Conservation (phyloP, 2,329 filamentous ascomycete genomes). For the Verticillium tricorpus region DNA sequence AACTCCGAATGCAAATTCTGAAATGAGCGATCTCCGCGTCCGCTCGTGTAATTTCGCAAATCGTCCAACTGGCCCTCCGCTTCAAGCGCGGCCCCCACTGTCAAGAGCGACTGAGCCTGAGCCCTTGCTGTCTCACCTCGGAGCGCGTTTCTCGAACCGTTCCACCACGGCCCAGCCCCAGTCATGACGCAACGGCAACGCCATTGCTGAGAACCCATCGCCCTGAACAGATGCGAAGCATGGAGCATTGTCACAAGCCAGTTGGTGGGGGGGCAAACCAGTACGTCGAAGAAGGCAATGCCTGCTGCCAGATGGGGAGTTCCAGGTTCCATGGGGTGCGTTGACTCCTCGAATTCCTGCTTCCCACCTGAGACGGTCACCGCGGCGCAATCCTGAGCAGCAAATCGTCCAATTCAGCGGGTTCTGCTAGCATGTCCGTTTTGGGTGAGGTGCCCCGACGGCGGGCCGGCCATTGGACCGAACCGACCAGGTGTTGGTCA, state of each 20-base stretch:
- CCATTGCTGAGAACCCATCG: neutral
- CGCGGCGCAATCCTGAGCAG: neutral
- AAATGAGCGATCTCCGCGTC: neutral
- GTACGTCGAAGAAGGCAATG: neutral
- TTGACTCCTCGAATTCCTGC: neutral
- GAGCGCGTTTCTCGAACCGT: neutral
- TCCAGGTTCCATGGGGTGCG: neutral
- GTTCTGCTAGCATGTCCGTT: neutral
- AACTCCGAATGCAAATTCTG: neutral
- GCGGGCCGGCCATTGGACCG: neutral
- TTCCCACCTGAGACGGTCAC: neutral
- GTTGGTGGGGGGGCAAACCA: neutral
- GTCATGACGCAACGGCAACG: neutral
- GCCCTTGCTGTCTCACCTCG: neutral
- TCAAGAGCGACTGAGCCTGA: neutral
- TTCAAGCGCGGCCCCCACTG: neutral
- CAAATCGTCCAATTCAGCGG: neutral
- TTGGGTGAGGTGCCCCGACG: neutral
- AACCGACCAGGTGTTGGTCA: neutral
- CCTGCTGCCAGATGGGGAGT: neutral
- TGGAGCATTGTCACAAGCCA: neutral
- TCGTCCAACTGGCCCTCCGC: neutral
- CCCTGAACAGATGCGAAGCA: neutral
- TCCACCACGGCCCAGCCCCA: neutral
- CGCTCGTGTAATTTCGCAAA: neutral